phyloP scores from a whole-genome alignment of 768 basidiomycete genomes.

The Omphalotus guepiniiformis region DNA sequence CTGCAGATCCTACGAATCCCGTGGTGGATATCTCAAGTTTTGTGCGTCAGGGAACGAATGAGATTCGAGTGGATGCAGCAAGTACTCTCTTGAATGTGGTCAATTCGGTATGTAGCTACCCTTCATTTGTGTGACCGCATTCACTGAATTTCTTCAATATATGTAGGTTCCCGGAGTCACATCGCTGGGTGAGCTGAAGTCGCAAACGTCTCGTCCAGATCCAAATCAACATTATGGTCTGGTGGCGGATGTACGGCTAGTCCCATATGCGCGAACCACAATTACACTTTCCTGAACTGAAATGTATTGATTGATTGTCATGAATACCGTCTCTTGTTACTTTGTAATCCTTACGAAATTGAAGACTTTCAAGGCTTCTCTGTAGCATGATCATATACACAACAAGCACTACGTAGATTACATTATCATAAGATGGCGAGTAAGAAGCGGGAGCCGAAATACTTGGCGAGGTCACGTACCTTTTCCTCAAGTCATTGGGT shows the following conservation, averaged over 20 bases:
- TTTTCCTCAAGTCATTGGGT: too few species aligned
- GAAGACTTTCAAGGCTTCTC: too few species aligned
- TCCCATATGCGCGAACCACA: constrained; percentile 12
- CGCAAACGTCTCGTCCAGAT: background rate
- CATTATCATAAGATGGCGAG: too few species aligned
- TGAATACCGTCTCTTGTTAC: too few species aligned
- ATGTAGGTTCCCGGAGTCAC: constrained; percentile 4
- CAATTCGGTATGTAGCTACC: constrained; percentile 13
- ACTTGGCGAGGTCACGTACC: too few species aligned
- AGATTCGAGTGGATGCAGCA: constrained; percentile 11
- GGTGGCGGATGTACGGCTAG: constrained; percentile 9
- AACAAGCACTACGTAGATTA: too few species aligned
- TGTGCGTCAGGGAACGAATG: constrained; percentile 10
- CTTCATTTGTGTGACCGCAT: background rate
- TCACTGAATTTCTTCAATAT: background rate
- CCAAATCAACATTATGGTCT: constrained; percentile 12
- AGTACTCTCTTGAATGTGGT: constrained; percentile 14
- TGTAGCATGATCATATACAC: too few species aligned
- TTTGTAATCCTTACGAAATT: too few species aligned
- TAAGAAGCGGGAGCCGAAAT: too few species aligned
- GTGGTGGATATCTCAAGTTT: constrained; percentile 12
- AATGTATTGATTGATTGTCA: too few species aligned
- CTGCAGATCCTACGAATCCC: constrained; percentile 12
- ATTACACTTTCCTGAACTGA: too few species aligned
- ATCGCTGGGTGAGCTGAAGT: constrained; percentile 9